These are phyloP conservation scores for Puccinia polysora DNA, from an alignment of 1,284 basidiomycete species.

Conservation along the genomic window DNA sequence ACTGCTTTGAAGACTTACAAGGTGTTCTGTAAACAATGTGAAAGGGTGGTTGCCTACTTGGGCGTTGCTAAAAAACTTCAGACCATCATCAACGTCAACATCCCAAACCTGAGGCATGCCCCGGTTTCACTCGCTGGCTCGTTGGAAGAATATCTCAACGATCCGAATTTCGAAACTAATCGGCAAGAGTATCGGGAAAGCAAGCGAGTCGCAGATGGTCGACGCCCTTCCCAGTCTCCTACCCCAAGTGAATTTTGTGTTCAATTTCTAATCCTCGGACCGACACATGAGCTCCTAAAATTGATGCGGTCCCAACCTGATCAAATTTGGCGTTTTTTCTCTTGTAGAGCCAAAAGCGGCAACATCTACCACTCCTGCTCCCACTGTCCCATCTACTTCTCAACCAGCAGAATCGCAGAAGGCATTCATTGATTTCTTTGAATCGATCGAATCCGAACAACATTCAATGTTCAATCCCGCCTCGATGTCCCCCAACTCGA, in stretches of 20 bases:
- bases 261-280: too few species aligned
- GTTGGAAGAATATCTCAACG: constrained; percentile 89
- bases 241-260: constrained; percentile 49
- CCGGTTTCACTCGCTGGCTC: constrained; percentile 87
- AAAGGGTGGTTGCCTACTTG: constrained; percentile 87
- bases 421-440: constrained; percentile 79
- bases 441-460: constrained; percentile 78
- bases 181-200: constrained; percentile 83
- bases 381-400: constrained; percentile 43
- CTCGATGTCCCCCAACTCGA: constrained; percentile 48
- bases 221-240: constrained; percentile 51
- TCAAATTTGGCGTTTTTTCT: too few species aligned
- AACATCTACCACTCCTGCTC: constrained; percentile 9
- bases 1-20: constrained; percentile 85
- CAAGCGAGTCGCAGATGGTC: constrained; percentile 68
- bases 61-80: constrained; percentile 87
- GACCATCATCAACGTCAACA: constrained; percentile 82
- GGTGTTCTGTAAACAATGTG: constrained; percentile 89
- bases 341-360: constrained; percentile 41
- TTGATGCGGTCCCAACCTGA: too few species aligned
- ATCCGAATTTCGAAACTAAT: constrained; percentile 93
- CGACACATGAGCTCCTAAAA: too few species aligned
- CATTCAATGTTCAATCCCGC: constrained; percentile 67
- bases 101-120: constrained; percentile 80
- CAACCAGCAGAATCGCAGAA: constrained; percentile 52